Conservation (phyloP, 2,329 filamentous ascomycete species). For the Rutstroemia sydowiana region DNA sequence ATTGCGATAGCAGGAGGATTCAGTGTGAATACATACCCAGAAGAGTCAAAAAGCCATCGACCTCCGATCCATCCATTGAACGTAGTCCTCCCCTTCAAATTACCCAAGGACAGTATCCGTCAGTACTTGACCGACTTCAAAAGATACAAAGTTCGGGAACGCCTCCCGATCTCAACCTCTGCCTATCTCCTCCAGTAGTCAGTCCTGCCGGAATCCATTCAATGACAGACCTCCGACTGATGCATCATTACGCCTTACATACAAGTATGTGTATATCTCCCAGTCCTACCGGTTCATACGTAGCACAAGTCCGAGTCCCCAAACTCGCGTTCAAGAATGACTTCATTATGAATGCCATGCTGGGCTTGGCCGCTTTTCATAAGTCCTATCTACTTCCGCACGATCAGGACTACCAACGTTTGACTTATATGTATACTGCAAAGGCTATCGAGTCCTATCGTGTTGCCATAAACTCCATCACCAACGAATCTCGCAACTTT, state of each 20-base stretch:
- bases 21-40: slow-evolving; percentile 19
- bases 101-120: neutral
- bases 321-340: slow-evolving; percentile 26
- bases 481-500: slow-evolving; percentile 15
- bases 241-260: slow-evolving; percentile 26
- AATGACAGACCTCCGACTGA: slow-evolving; percentile 19
- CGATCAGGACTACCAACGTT: slow-evolving; percentile 8
- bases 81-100: neutral
- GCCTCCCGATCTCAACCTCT: too few species aligned
- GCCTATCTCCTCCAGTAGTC: slow-evolving; percentile 12
- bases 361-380: slow-evolving; percentile 26
- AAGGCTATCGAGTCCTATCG: slow-evolving; percentile 22
- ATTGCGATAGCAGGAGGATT: slow-evolving; percentile 23
- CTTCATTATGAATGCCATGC: slow-evolving; percentile 23
- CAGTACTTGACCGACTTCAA: neutral
- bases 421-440: slow-evolving; percentile 21
- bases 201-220: slow-evolving; percentile 18
- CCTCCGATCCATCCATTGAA: neutral
- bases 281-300: slow-evolving; percentile 9
- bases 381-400: slow-evolving; percentile 17
- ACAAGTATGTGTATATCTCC: slow-evolving; percentile 19
- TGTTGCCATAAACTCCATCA: slow-evolving; percentile 14
- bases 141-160: slow-evolving; percentile 6
- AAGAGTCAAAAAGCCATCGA: neutral
- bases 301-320: slow-evolving; percentile 20